phyloP scores from a whole-genome alignment of 2,329 filamentous ascomycete genomes.

The Elsinoe fawcettii region DNA sequence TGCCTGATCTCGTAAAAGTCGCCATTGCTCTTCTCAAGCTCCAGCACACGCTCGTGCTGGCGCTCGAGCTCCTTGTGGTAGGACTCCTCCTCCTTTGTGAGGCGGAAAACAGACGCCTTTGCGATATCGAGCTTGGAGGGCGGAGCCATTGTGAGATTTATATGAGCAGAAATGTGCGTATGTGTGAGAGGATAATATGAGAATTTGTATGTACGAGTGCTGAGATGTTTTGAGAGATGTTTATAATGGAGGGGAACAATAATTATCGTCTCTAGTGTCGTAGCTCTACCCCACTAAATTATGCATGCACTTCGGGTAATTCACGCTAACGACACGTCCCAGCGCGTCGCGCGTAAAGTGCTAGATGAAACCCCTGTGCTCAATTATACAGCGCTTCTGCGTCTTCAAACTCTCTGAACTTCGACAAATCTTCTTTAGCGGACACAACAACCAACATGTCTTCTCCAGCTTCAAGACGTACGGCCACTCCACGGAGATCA shows the following conservation, averaged over 20 bases:
- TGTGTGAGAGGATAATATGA: background rate
- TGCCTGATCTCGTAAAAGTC: slow-evolving; percentile 73
- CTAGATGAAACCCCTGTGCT: slow-evolving; percentile 11
- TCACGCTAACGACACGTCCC: slow-evolving; percentile 10
- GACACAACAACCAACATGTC: slow-evolving; percentile 45
- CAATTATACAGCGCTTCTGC: background rate
- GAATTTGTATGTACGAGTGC: background rate
- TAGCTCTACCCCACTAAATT: background rate
- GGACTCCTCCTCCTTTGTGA: slow-evolving; percentile 84
- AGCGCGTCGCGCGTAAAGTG: slow-evolving; percentile 15
- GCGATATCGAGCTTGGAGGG: slow-evolving; percentile 70
- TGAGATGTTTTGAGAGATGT: background rate
- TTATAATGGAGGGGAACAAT: background rate
- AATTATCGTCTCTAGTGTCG: background rate
- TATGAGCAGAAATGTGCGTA: background rate
- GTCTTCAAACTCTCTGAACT: background rate
- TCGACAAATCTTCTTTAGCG: slow-evolving; percentile 8
- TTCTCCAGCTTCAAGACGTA: slow-evolving; percentile 51
- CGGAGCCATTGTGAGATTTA: slow-evolving; percentile 55
- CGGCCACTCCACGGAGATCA: slow-evolving; percentile 48
- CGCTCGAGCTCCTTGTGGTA: slow-evolving; percentile 79
- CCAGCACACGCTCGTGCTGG: slow-evolving; percentile 64
- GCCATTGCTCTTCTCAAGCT: slow-evolving; percentile 49
- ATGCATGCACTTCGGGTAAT: slow-evolving; percentile 14
- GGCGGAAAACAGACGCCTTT: slow-evolving; percentile 68